A percentile compares a stretch with the other conserved stretches of the same genome.
Evolutionary conservation across 2,329 filamentous ascomycete species (phyloP).

Genomic region (Albophoma yamanashiensis): DNA sequence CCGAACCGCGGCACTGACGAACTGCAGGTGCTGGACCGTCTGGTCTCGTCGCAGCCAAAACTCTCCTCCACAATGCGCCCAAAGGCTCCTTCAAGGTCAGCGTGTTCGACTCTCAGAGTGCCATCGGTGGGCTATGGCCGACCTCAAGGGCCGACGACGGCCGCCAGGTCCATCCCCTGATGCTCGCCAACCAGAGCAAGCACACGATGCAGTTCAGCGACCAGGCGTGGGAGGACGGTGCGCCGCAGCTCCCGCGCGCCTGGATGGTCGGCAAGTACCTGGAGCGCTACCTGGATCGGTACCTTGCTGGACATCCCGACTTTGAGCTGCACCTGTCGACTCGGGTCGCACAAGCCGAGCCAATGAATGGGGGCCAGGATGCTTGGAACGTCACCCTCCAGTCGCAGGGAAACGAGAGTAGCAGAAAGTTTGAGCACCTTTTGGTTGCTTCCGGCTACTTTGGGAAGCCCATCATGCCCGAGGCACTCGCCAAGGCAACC

Average conservation of each 20-base stretch:
- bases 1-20: not conserved
- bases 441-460: conserved; percentile 72
- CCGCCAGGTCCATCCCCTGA: conserved; percentile 52
- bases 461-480: conserved; percentile 44
- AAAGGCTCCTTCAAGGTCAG: conserved; percentile 52
- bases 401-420: conserved; percentile 24
- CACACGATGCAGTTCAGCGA: conserved; percentile 68
- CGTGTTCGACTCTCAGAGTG: conserved; percentile 54
- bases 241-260: conserved; percentile 60
- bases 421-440: conserved; percentile 56
- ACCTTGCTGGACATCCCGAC: conserved; percentile 31
- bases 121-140: conserved; percentile 74
- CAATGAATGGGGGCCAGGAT: conserved; percentile 17
- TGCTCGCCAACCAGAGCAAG: conserved; percentile 64
- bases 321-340: conserved; percentile 39
- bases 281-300: conserved; percentile 49
- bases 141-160: conserved; percentile 33
- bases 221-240: conserved; percentile 52
- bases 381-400: conserved; percentile 31
- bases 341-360: conserved; percentile 29
- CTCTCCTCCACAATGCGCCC: conserved; percentile 50
- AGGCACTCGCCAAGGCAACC: conserved; percentile 23
- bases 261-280: conserved; percentile 70
- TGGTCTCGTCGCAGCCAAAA: conserved; percentile 62
- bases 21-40: conserved; percentile 54